phyloP scores from a whole-genome alignment of 148 eudicot species.

The Diospyros kaki region DNA sequence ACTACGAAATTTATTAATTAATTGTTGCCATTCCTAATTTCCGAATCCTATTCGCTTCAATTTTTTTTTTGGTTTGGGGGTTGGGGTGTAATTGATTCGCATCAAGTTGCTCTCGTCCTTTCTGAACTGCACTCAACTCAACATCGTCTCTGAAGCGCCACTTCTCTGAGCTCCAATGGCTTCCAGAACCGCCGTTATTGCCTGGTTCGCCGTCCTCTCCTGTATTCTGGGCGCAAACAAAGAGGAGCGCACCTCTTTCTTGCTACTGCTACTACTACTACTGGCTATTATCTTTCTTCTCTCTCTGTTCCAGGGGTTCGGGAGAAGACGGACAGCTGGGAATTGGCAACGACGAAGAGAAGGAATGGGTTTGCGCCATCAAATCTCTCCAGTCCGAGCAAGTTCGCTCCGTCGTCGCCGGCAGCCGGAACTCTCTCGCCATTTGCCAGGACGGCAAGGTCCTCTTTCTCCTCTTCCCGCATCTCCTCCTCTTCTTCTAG shows the following conservation, averaged over 20 bases:
- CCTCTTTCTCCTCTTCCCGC: neutral
- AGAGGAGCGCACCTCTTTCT: neutral
- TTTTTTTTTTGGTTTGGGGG: too few relatives aligned
- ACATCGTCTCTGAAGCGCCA: too few relatives aligned
- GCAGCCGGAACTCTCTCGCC: conserved; percentile 96
- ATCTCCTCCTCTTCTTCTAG: neutral
- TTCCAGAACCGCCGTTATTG: conserved; percentile 52
- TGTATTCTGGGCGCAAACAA: too few relatives aligned
- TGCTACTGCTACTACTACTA: neutral
- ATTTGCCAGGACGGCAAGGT: conserved; percentile 93
- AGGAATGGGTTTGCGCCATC: conserved; percentile 68
- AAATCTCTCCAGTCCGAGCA: conserved; percentile 36
- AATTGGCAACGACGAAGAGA: conserved; percentile 75
- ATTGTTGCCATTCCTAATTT: too few relatives aligned
- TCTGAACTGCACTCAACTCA: too few relatives aligned
- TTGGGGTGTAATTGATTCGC: too few relatives aligned
- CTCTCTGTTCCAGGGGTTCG: conserved; percentile 63
- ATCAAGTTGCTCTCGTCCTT: too few relatives aligned
- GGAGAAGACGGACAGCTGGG: conserved; percentile 99
- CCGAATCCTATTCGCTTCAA: too few relatives aligned
- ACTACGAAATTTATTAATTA: too few relatives aligned
- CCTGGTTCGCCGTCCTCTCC: conserved; percentile 36
- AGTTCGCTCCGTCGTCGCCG: conserved; percentile 78
- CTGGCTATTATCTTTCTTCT: neutral
- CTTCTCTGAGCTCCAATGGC: conserved; percentile 21